Percentiles rank a stretch among this genome's conserved stretches.
Evolutionary conservation across 768 basidiomycete genomes (phyloP).

Genomic region (Cystoderma amianthinum): DNA sequence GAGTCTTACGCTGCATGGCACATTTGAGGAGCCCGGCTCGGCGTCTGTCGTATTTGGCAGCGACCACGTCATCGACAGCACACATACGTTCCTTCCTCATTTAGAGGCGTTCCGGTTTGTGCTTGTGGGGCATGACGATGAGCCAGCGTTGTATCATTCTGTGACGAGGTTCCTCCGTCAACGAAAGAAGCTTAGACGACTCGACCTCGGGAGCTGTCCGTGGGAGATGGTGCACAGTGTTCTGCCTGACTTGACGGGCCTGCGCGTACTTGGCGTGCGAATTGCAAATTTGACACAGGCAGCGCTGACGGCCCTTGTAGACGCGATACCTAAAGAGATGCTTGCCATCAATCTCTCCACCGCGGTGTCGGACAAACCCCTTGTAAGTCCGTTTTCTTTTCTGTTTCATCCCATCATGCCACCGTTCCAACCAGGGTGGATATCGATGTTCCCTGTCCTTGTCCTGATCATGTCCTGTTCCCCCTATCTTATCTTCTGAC

Average conservation of each 20-base stretch:
- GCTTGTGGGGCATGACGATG: slow-evolving; percentile 58
- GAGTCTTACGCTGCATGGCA: slow-evolving; percentile 60
- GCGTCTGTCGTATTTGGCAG: slow-evolving; percentile 55
- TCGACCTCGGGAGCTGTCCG: slow-evolving; percentile 61
- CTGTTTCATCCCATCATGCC: no score
- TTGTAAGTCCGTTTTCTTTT: slow-evolving; percentile 26
- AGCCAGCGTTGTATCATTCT: slow-evolving; percentile 40
- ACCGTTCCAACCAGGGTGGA: no score
- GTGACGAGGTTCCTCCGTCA: slow-evolving; percentile 48
- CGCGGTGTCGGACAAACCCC: slow-evolving; percentile 38
- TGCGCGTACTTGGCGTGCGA: slow-evolving; percentile 52
- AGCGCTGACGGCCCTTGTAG: slow-evolving; percentile 30
- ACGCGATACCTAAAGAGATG: slow-evolving; percentile 38
- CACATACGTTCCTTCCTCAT: slow-evolving; percentile 56
- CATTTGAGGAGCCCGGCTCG: slow-evolving; percentile 50
- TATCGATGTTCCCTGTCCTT: no score
- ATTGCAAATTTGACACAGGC: slow-evolving; percentile 41
- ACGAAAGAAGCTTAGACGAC: slow-evolving; percentile 39
- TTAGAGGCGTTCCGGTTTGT: slow-evolving; percentile 59
- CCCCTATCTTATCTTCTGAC: no score
- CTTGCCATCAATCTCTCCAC: slow-evolving; percentile 47
- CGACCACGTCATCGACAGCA: slow-evolving; percentile 52
- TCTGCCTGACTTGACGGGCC: slow-evolving; percentile 40
- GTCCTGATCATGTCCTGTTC: no score
- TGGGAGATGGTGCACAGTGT: slow-evolving; percentile 52